Evolutionary conservation across 2,329 filamentous ascomycete species (phyloP).

Genomic region (Colletotrichum sp.): DNA sequence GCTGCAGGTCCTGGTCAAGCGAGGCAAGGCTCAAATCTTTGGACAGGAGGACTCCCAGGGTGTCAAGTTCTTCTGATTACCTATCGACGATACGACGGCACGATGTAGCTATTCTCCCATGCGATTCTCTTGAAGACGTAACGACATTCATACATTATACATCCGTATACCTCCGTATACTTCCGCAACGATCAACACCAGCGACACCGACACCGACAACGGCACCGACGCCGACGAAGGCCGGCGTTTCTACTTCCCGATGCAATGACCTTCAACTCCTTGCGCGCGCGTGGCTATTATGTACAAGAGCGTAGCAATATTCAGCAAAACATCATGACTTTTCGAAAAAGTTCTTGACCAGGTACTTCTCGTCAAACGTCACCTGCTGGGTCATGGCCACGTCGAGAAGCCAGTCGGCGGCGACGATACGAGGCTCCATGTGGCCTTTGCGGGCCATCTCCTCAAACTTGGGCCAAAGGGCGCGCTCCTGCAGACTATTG

Average conservation of each 20-base stretch:
- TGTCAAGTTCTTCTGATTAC: constrained; percentile 89
- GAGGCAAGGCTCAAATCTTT: constrained; percentile 92
- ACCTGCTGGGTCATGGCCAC: constrained; percentile 88
- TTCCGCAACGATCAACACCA: not conserved
- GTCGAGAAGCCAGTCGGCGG: constrained; percentile 87
- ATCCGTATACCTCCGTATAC: not conserved
- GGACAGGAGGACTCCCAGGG: constrained; percentile 86
- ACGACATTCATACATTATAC: constrained; percentile 3
- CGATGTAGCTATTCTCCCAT: not conserved
- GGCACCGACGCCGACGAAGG: not conserved
- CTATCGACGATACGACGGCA: not conserved
- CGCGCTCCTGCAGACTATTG: constrained; percentile 67
- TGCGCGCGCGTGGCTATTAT: not conserved
- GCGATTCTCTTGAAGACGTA: not conserved
- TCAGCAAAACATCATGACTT: not conserved
- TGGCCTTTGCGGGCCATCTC: constrained; percentile 79
- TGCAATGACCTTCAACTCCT: not conserved
- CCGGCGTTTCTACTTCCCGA: not conserved
- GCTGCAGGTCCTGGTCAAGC: constrained; percentile 82
- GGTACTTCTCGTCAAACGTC: constrained; percentile 68
- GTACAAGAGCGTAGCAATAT: not conserved
- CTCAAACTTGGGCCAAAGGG: constrained; percentile 80
- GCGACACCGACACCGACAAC: not conserved
- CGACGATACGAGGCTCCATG: constrained; percentile 82
- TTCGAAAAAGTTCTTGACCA: constrained; percentile 50